Evolutionary conservation across 2,329 filamentous ascomycete species (phyloP), one percentile per base, ranked within the genome.

Genomic region (Colletotrichum lentis): DNA sequence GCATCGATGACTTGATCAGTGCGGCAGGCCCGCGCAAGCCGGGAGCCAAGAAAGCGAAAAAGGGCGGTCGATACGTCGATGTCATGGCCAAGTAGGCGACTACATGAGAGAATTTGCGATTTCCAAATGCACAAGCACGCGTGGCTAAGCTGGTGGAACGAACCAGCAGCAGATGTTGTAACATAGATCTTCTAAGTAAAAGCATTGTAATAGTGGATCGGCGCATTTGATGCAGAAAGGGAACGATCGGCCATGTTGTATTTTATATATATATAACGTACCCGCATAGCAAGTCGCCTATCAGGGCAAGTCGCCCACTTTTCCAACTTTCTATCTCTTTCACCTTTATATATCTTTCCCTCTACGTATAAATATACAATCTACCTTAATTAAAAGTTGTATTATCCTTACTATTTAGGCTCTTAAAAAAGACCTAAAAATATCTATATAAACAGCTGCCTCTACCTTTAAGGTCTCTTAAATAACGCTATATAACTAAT

Each of bases 1-100:
- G 91, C 73, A 96, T 99, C 75, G 96, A 99, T 74, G 96, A 99
- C 77, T 82, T 99, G 70, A 82, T 99, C 24, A 92, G 92, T 5
- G 89, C 91, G 5, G 88, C 91, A 3, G 87, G 85, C 37, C 86
- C 91, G 20, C 86, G 92, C 71, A 94, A 91, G 73, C 82, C 84
- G 5, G 85, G 84, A 0, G 81, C 75, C 71, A 91, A 88, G 77
- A 93, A 91, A 78, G 83, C 87, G 74, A 93, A 93, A 83, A 97
- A 94, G 84, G 89, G 90, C 24, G 91, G 93, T 37, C 85, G 94
- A 35, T 99, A 99, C 83, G 90, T 99, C 37, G 96, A 99, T 85
- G 93, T 99, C 69, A 97, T 98, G 94, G 91, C 91, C 11, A 90
- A 92, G 75, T 86, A 80, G 37, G 56, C 35, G 8, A 16, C 35